A percentile compares a stretch with the other conserved stretches of the same genome.
These are phyloP conservation scores for Pseudocercospora vitis DNA, from an alignment of 2,329 filamentous ascomycete species.

Conservation along the genomic window DNA sequence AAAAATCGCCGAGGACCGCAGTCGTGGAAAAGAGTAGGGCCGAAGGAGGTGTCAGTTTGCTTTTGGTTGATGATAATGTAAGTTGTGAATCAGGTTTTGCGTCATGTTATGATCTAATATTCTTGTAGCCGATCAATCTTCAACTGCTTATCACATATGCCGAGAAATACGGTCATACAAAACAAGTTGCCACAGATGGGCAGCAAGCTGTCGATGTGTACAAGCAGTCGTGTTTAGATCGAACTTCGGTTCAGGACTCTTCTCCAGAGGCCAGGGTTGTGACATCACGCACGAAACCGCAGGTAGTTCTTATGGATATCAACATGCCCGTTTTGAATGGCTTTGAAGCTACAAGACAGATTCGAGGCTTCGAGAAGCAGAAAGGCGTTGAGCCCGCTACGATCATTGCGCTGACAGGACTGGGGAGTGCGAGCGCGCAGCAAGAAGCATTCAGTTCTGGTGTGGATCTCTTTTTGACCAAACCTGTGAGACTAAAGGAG, in stretches of 20 bases:
- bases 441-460: slow-evolving; percentile 36
- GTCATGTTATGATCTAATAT: not conserved
- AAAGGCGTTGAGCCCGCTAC: slow-evolving; percentile 27
- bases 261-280: not conserved
- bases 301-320: slow-evolving; percentile 47
- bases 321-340: slow-evolving; percentile 38
- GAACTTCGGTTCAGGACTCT: not conserved
- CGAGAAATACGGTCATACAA: slow-evolving; percentile 41
- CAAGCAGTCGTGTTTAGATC: slow-evolving; percentile 26
- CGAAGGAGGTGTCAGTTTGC: slow-evolving; percentile 28
- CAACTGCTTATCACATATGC: slow-evolving; percentile 36
- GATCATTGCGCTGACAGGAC: slow-evolving; percentile 37
- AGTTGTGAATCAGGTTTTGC: not conserved
- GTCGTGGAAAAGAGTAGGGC: slow-evolving; percentile 13
- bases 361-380: slow-evolving; percentile 35
- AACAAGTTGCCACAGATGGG: slow-evolving; percentile 50
- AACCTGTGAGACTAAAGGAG: slow-evolving; percentile 31
- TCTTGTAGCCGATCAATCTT: slow-evolving; percentile 34
- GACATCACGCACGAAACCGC: slow-evolving; percentile 15
- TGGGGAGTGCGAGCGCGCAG: slow-evolving; percentile 34
- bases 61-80: slow-evolving; percentile 40
- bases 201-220: slow-evolving; percentile 51
- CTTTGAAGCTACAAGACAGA: slow-evolving; percentile 38
- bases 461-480: slow-evolving; percentile 38
- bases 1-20: slow-evolving; percentile 11